Evolutionary conservation across 495 filamentous ascomycete species (phyloP).

Genomic region (Hypoxylon trugodes): DNA sequence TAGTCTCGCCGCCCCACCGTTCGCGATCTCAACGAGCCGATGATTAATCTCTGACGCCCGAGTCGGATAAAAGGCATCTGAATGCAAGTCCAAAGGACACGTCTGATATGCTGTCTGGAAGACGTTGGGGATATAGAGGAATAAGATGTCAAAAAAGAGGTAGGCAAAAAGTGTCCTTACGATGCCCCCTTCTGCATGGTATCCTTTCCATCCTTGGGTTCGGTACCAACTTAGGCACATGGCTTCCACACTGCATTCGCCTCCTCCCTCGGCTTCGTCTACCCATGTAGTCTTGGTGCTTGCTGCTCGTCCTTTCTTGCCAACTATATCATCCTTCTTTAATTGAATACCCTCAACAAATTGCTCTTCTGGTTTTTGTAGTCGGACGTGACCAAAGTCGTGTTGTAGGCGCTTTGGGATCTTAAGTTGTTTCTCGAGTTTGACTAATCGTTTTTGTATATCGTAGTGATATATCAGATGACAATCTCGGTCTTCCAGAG

Average conservation of each 20-base stretch:
- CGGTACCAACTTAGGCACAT: slow-evolving; percentile 93
- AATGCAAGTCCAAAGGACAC: slow-evolving; percentile 90
- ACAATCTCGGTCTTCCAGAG: slow-evolving; percentile 85
- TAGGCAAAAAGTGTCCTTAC: slow-evolving; percentile 89
- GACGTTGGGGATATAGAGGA: slow-evolving; percentile 93
- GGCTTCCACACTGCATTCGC: slow-evolving; percentile 82
- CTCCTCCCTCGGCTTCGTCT: slow-evolving; percentile 71
- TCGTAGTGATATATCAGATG: slow-evolving; percentile 95
- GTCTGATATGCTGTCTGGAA: slow-evolving; percentile 96
- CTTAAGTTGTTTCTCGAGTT: slow-evolving; percentile 85
- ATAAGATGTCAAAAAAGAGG: slow-evolving; percentile 92
- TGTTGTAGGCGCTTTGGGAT: slow-evolving; percentile 89
- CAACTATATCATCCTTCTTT: slow-evolving; percentile 59
- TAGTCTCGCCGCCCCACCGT: slow-evolving; percentile 73
- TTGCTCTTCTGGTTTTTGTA: slow-evolving; percentile 77
- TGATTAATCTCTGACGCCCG: slow-evolving; percentile 89
- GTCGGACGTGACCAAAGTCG: slow-evolving; percentile 85
- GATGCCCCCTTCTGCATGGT: slow-evolving; percentile 91
- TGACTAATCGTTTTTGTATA: slow-evolving; percentile 88
- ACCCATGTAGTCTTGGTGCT: slow-evolving; percentile 89
- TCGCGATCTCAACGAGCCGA: slow-evolving; percentile 82
- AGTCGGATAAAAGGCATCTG: slow-evolving; percentile 89
- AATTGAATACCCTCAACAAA: slow-evolving; percentile 79
- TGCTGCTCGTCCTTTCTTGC: slow-evolving; percentile 51
- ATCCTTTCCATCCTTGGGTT: slow-evolving; percentile 88